Conservation (phyloP, 345 rosid genomes). For the Iberis pinnata region DNA sequence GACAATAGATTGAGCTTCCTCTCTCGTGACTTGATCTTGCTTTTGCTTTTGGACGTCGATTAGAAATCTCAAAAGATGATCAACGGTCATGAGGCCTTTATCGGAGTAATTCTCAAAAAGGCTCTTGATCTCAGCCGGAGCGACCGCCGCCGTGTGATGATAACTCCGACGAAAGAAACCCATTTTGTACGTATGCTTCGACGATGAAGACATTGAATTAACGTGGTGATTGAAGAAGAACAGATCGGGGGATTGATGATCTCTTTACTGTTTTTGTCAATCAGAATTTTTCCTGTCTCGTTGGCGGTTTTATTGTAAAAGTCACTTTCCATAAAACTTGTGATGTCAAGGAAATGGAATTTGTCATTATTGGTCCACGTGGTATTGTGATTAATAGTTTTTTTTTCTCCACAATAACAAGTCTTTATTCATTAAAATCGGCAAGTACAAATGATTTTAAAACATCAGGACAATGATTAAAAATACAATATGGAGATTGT, state of each 20-base stretch:
- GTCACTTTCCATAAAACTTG: slow-evolving; percentile 20
- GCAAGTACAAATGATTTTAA: too few relatives aligned
- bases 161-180: slow-evolving; percentile 55
- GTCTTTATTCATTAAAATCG: too few relatives aligned
- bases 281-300: too few relatives aligned
- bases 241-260: neutral
- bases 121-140: slow-evolving; percentile 50
- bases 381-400: neutral
- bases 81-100: slow-evolving; percentile 48
- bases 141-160: slow-evolving; percentile 44
- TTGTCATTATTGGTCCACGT: neutral
- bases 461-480: too few relatives aligned
- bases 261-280: neutral
- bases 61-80: slow-evolving; percentile 49
- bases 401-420: too few relatives aligned
- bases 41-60: slow-evolving; percentile 54
- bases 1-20: slow-evolving; percentile 54
- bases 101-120: slow-evolving; percentile 51
- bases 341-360: slow-evolving; percentile 11
- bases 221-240: slow-evolving; percentile 1
- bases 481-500: too few relatives aligned
- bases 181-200: slow-evolving; percentile 54
- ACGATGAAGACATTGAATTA: slow-evolving; percentile 39
- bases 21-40: slow-evolving; percentile 41
- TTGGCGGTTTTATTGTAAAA: too few relatives aligned